Percentiles rank a stretch among this genome's conserved stretches.
Conservation (phyloP, 805 yeast species). For the Wickerhamomyces rabaulensis region DNA sequence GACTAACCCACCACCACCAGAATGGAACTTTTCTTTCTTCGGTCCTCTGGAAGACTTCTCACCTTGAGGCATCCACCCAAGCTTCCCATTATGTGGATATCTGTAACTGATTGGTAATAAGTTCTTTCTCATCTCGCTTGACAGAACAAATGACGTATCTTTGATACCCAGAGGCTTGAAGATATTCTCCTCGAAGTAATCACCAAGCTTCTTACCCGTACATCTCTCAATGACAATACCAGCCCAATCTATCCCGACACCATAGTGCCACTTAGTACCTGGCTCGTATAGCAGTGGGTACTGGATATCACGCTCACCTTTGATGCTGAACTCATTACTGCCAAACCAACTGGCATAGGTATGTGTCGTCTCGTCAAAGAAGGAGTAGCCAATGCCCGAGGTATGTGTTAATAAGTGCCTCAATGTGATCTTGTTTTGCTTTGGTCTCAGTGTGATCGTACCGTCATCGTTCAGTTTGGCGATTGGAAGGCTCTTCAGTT, state of each 20-base stretch:
- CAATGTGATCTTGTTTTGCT: slow-evolving; percentile 28
- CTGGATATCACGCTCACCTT: slow-evolving; percentile 9
- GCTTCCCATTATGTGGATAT: slow-evolving; percentile 11
- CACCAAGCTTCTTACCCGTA: slow-evolving; percentile 25
- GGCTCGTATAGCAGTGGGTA: slow-evolving; percentile 31
- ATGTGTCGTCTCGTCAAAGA: slow-evolving; percentile 22
- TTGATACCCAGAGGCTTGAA: slow-evolving; percentile 27
- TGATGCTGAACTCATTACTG: slow-evolving; percentile 14
- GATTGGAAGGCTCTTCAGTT: slow-evolving; percentile 24
- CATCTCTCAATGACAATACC: slow-evolving; percentile 28
- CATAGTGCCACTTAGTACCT: slow-evolving; percentile 32
- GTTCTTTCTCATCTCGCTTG: slow-evolving; percentile 11
- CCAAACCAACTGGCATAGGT: slow-evolving; percentile 19
- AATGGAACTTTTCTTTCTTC: slow-evolving; percentile 8
- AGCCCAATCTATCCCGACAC: slow-evolving; percentile 33
- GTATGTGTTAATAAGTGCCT: slow-evolving; percentile 33
- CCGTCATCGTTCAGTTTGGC: slow-evolving; percentile 23
- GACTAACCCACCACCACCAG: slow-evolving; percentile 38
- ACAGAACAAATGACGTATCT: slow-evolving; percentile 24
- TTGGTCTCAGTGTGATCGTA: slow-evolving; percentile 17
- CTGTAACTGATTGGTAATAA: slow-evolving; percentile 22
- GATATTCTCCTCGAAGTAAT: slow-evolving; percentile 25
- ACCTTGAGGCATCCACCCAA: slow-evolving; percentile 7
- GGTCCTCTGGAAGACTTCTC: slow-evolving; percentile 6
- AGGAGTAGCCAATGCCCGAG: slow-evolving; percentile 32